Percentiles rank a stretch among this genome's conserved stretches.
Evolutionary conservation across 257 asterid species (phyloP).

Genomic region (Nicotiana noctiflora): DNA sequence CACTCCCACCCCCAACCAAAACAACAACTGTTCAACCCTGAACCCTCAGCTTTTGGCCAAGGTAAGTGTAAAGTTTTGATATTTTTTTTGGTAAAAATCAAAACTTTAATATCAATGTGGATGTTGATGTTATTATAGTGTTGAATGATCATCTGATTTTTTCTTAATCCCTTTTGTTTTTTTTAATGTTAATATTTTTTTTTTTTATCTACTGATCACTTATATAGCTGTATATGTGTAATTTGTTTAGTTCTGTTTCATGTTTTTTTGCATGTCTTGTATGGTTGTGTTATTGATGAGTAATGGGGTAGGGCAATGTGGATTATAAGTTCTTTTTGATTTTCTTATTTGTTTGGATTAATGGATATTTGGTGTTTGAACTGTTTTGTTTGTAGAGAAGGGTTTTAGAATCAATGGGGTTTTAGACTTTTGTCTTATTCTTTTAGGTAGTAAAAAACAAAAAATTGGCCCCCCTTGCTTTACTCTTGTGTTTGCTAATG

Average conservation of each 20-base stretch:
- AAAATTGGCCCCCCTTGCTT: background rate
- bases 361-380: background rate
- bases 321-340: background rate
- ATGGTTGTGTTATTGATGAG: background rate
- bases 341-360: background rate
- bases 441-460: background rate
- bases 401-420: conserved; percentile 1
- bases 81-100: background rate
- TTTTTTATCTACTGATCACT: background rate
- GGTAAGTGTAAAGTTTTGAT: background rate
- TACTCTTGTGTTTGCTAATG: background rate
- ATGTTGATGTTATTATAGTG: background rate
- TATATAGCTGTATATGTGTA: background rate
- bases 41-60: background rate
- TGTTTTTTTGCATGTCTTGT: background rate
- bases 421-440: background rate
- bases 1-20: too few relatives aligned
- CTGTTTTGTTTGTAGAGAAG: background rate
- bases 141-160: background rate
- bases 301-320: background rate
- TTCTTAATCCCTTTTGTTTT: background rate
- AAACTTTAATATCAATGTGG: background rate
- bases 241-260: background rate
- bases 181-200: background rate
- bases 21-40: background rate